phyloP scores from a whole-genome alignment of 2,329 filamentous ascomycete species.

The Dactylonectria macrodidyma region DNA sequence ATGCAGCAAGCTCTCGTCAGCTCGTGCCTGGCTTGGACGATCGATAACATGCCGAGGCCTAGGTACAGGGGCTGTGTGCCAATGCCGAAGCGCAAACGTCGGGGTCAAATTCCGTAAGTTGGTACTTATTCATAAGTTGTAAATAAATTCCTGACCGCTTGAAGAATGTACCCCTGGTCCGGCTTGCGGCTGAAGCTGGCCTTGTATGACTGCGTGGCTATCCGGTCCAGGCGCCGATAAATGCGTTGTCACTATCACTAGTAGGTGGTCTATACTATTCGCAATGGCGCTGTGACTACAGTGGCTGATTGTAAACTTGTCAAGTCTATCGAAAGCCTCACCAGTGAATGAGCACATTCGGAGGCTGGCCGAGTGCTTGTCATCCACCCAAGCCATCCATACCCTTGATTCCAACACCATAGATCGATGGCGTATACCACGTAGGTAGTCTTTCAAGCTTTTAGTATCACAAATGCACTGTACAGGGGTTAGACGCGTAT shows the following conservation, averaged over 20 bases:
- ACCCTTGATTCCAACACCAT: neutral
- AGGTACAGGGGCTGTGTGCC: constrained; percentile 3
- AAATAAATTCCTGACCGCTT: constrained; percentile 22
- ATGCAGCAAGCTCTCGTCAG: neutral
- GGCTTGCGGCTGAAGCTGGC: constrained; percentile 15
- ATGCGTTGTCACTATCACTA: neutral
- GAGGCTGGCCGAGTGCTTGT: neutral
- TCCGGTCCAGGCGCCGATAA: constrained; percentile 2
- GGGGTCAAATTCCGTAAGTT: constrained; percentile 2
- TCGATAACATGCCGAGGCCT: neutral
- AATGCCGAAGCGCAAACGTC: constrained; percentile 11
- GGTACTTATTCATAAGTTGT: neutral
- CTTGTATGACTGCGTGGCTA: constrained; percentile 1
- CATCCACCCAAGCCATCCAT: neutral
- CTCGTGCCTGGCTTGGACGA: neutral
- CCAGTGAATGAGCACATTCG: neutral
- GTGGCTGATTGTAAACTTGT: neutral
- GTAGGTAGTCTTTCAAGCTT: neutral
- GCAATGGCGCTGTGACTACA: neutral
- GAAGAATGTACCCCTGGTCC: neutral
- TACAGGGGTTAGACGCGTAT: neutral
- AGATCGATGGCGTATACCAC: neutral
- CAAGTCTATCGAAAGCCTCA: neutral
- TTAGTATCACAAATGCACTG: neutral
- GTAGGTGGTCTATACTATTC: neutral